Conservation (phyloP, 2,329 filamentous ascomycete species). For the Sporothrix brasiliensis region DNA sequence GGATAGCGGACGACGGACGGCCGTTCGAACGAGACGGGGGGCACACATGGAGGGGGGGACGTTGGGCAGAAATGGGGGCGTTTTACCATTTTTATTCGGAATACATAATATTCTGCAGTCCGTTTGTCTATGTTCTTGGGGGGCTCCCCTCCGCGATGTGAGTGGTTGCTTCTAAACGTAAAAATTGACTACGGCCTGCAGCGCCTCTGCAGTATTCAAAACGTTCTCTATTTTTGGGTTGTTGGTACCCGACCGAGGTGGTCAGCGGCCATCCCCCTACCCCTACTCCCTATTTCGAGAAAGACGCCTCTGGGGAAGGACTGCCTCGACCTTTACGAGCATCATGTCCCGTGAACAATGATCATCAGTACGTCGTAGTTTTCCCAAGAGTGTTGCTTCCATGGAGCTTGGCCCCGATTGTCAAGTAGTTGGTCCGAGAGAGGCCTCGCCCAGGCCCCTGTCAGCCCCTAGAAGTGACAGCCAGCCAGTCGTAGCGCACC, state of each 20-base stretch:
- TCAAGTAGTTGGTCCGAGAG: constrained; percentile 5
- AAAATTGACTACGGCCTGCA: background rate
- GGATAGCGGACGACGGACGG: constrained; percentile 38
- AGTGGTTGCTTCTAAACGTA: background rate
- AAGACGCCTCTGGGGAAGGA: background rate
- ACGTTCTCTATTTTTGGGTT: constrained; percentile 35
- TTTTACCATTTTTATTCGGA: background rate
- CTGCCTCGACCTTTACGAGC: constrained; percentile 2
- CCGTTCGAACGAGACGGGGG: constrained; percentile 33
- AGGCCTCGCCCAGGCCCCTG: constrained; percentile 1
- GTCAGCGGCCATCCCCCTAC: constrained; percentile 9
- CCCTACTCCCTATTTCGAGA: background rate
- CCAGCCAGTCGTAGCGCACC: constrained; percentile 7
- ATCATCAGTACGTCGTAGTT: background rate
- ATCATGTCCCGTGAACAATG: background rate
- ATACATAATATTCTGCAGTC: background rate
- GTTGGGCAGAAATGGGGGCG: constrained; percentile 43
- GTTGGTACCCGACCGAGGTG: constrained; percentile 41
- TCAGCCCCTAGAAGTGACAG: constrained; percentile 11
- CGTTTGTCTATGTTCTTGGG: background rate
- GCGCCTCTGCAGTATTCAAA: background rate
- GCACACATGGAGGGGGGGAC: constrained; percentile 26
- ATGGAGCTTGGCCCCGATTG: background rate
- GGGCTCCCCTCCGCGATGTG: constrained; percentile 13
- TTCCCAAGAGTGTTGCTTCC: too few relatives aligned